These are phyloP conservation scores for Trebouxia sp. DNA, from an alignment of 139 green algal species.

Conservation along the genomic window DNA sequence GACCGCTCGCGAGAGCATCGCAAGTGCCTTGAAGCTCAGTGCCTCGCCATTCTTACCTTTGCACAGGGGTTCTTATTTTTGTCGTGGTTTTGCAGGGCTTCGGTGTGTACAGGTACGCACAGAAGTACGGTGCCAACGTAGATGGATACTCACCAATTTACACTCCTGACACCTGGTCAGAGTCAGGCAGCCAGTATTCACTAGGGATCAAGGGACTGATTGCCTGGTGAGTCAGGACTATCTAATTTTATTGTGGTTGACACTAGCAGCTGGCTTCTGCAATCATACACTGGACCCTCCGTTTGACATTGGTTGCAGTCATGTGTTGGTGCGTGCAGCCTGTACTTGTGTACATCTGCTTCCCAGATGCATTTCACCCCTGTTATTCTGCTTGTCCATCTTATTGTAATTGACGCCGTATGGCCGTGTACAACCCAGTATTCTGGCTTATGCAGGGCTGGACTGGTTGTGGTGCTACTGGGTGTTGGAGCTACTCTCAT, in stretches of 20 bases:
- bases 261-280: background rate
- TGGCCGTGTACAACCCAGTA: background rate
- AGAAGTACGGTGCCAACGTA: slow-evolving; percentile 96
- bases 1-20: background rate
- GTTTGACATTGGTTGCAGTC: background rate
- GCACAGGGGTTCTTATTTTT: background rate
- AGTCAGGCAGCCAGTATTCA: slow-evolving; percentile 80
- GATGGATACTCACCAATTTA: slow-evolving; percentile 97
- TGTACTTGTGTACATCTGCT: no score
- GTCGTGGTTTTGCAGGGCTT: slow-evolving; percentile 61
- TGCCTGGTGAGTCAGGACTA: slow-evolving; percentile 83
- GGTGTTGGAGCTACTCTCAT: slow-evolving; percentile 82
- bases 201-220: slow-evolving; percentile 90
- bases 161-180: slow-evolving; percentile 92
- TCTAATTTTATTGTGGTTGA: no score
- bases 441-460: slow-evolving; percentile 42
- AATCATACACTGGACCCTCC: background rate
- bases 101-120: slow-evolving; percentile 85
- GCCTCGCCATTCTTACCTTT: background rate
- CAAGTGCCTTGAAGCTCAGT: background rate
- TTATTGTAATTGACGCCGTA: no score
- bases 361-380: no score
- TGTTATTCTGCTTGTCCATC: no score
- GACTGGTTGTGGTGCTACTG: slow-evolving; percentile 56
- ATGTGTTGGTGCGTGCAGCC: no score